phyloP scores from a whole-genome alignment of 164 flowering plant genomes.

The Annona squamosa region DNA sequence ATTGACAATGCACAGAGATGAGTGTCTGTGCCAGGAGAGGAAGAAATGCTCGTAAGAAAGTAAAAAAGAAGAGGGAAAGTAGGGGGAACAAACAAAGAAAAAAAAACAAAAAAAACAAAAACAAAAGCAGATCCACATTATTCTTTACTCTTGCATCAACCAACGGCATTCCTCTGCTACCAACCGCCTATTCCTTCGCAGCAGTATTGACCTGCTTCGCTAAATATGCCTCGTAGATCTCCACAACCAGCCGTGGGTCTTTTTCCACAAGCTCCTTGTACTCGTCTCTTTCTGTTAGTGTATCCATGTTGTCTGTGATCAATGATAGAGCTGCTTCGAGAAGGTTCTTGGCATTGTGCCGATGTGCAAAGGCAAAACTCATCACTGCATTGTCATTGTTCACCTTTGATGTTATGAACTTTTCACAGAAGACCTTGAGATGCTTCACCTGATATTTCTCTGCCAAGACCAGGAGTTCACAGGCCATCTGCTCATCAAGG shows the following conservation, averaged over 20 bases:
- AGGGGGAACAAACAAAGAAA: neutral
- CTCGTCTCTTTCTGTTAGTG: conserved; percentile 53
- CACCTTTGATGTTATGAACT: conserved; percentile 59
- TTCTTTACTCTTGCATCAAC: neutral
- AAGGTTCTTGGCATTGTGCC: conserved; percentile 62
- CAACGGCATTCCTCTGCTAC: neutral
- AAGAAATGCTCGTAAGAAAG: neutral
- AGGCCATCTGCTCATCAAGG: conserved; percentile 71
- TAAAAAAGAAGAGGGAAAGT: neutral
- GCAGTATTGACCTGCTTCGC: conserved; percentile 72
- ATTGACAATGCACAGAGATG: neutral
- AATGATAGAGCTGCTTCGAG: conserved; percentile 52
- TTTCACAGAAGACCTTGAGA: conserved; percentile 70
- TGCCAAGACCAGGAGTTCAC: conserved; percentile 63
- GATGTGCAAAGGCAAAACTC: conserved; percentile 73
- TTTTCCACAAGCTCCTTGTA: conserved; percentile 69
- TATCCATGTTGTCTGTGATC: conserved; percentile 74
- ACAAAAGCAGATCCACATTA: neutral
- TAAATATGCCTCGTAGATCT: conserved; percentile 74
- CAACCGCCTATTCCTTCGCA: conserved; percentile 14
- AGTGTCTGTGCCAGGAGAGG: neutral
- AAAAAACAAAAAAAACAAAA: neutral
- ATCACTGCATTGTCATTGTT: conserved; percentile 57
- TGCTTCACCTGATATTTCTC: conserved; percentile 88
- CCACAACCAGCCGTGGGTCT: conserved; percentile 78